Conservation (phyloP, 2,329 filamentous ascomycete species). For the Thermothelomyces thermophilus region DNA sequence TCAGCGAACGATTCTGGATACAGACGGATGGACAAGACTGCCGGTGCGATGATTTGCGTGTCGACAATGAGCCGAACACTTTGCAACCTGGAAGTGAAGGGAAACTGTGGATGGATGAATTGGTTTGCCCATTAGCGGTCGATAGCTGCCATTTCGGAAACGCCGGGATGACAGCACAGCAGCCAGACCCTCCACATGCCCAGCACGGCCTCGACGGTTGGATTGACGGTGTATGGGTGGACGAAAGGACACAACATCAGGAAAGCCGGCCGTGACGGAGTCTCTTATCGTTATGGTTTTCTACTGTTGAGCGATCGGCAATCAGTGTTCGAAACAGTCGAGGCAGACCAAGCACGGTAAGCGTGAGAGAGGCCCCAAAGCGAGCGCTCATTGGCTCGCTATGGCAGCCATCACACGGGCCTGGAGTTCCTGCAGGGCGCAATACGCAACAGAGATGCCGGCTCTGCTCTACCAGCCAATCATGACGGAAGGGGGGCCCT, state of each 20-base stretch:
- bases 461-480: neutral
- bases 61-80: neutral
- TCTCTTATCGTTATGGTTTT: too few relatives aligned
- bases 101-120: too few relatives aligned
- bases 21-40: neutral
- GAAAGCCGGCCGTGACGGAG: too few relatives aligned
- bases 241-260: too few relatives aligned
- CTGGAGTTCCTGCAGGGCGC: neutral
- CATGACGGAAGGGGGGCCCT: neutral
- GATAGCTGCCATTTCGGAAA: neutral
- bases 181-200: too few relatives aligned
- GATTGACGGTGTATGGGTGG: too few relatives aligned
- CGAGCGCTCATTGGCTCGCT: neutral
- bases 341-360: neutral
- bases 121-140: too few relatives aligned
- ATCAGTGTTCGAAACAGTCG: neutral
- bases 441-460: neutral
- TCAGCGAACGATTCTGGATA: neutral
- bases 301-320: neutral
- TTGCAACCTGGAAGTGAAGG: too few relatives aligned
- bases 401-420: slow-evolving; percentile 1
- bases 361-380: neutral
- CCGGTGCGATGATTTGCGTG: neutral
- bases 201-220: too few relatives aligned
- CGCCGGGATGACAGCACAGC: too few relatives aligned